A percentile compares a stretch with the other conserved stretches of the same genome.
These are phyloP conservation scores for Aureobasidium sp. DNA, from an alignment of 2,329 filamentous ascomycete genomes.

Conservation along the genomic window DNA sequence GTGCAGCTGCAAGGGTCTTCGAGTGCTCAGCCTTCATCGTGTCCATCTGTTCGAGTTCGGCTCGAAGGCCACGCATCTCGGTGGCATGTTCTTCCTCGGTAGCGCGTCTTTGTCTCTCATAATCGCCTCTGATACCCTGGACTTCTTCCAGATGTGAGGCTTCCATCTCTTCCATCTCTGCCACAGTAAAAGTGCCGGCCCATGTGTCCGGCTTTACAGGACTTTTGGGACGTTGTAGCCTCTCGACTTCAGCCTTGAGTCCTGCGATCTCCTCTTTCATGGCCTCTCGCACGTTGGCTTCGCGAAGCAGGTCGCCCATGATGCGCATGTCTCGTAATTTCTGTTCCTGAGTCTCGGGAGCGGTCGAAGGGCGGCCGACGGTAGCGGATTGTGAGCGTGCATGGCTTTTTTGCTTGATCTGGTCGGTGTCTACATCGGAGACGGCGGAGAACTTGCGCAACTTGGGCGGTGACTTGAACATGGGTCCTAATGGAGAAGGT, in stretches of 20 bases:
- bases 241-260: slow-evolving; percentile 14
- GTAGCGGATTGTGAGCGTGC: slow-evolving; percentile 11
- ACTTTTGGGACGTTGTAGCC: slow-evolving; percentile 5
- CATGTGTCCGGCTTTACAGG: slow-evolving; percentile 1
- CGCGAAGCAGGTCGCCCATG: slow-evolving; percentile 16
- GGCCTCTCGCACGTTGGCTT: slow-evolving; percentile 12
- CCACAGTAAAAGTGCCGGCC: not conserved
- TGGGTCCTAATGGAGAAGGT: not conserved
- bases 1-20: not conserved
- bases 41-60: not conserved
- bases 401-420: slow-evolving; percentile 12
- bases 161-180: slow-evolving; percentile 12
- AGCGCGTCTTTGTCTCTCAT: slow-evolving; percentile 7
- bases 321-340: slow-evolving; percentile 14
- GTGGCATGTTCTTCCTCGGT: slow-evolving; percentile 10
- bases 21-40: not conserved
- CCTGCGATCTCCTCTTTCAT: slow-evolving; percentile 13
- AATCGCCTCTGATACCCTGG: slow-evolving; percentile 3
- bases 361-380: slow-evolving; percentile 11
- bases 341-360: slow-evolving; percentile 14
- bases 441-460: slow-evolving; percentile 1
- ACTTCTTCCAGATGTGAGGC: slow-evolving; percentile 6
- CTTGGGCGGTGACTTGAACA: slow-evolving; percentile 10
- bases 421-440: slow-evolving; percentile 14
- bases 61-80: not conserved